Base-by-base conservation (phyloP, 805 yeast genomes). In the Starmerella roubikii region DNA sequence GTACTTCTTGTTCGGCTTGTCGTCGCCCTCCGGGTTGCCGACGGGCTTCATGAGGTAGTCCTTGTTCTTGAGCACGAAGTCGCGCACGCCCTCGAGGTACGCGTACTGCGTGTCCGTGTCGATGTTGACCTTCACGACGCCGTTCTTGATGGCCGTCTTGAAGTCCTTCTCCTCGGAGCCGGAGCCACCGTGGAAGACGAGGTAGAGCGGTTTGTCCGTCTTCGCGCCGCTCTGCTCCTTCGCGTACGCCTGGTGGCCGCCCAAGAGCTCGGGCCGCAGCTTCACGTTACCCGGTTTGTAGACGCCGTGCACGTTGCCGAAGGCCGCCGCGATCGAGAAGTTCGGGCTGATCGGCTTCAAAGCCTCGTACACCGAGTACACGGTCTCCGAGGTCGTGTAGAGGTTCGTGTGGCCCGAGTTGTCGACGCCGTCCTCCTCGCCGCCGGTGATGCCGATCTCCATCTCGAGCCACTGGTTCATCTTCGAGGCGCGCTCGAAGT, bases 391-490 rank as follows among this genome's bases (percentile, higher is more conserved):
- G 56, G 77, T 75, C 55, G 98, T 91, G 81, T 88, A 91, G 57
- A 91, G 71, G 50, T 80, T 64, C 49, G 81, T 85, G 52, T 83
- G 95, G 64, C 76, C 72, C 68, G 88, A 93, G 76, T 91, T 91
- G 79, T 91, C 91, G 59, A 91, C 98, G 78, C 98, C 98, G 63
- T 91, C 98, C 71, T 91, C 98, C 74, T 91, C 98, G 78, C 98
- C 98, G 71, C 98, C 98, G 64, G 98, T 91, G 77, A 91, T 91
- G 77, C 98, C 98, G 63, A 91, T 91, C 74, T 91, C 98, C 98
- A 91, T 91, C 76, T 91, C 98, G 63, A 91, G 76, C 91, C 91
- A 91, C 72, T 88, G 97, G 69, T 75, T 72, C 76, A 88, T 72
- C 70, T 81, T 84, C 64, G 93, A 68, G 77, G 83, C 84, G 69